Base-by-base conservation (phyloP, 139 green algal species). In the Auxenochlorella pyrenoidosa region DNA sequence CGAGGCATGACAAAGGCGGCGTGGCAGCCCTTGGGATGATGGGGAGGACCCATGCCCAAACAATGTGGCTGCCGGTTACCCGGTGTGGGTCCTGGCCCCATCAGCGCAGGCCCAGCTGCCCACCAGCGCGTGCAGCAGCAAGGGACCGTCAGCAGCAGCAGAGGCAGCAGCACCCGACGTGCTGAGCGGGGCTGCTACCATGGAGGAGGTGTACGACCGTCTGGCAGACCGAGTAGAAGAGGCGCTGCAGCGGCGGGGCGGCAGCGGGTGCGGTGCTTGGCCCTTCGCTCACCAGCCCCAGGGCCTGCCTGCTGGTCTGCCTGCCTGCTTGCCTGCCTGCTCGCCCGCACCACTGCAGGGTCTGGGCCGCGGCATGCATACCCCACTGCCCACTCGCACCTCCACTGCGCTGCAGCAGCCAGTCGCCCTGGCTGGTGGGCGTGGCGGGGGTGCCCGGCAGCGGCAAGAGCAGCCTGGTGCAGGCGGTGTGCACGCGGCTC, bases 401-500 rank as follows among this genome's bases (percentile, higher is more conserved):
- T 19, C 5, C 24, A n/a, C 60, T 75, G 26, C 72, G 4, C 38
- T 59, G 36, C 43, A 22, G 34, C 22, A 40, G 34, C 16, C 32
- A 21, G 0, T 72, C 51, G 19, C 89, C 87, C 58, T 89, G 92
- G 44, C 63, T 97, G 13, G 82, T 98, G 26, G 96, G 94, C 58
- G 89, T 99, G n/a, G 95, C 95, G 41, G 96, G 96, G 1, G 85
- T 87, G 8, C 96, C 96, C 3, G 96, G 96, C 75, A 88, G 76
- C 3, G 95, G 96, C 66, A 99, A 98, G 82, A 94, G 88, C 70
- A 98, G 95, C 13, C 87, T 96, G 16, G 93, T 95, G 3, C 38
- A 38, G 18, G 84, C 79, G 21, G 92, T 99, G 40, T 58, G 51
- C 19, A 32, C 34, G 3, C 82, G 83, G 5, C 79, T 97, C 22